Evolutionary conservation across 2,329 filamentous ascomycete species (phyloP).

Genomic region (Sporothrix dimorphospora): DNA sequence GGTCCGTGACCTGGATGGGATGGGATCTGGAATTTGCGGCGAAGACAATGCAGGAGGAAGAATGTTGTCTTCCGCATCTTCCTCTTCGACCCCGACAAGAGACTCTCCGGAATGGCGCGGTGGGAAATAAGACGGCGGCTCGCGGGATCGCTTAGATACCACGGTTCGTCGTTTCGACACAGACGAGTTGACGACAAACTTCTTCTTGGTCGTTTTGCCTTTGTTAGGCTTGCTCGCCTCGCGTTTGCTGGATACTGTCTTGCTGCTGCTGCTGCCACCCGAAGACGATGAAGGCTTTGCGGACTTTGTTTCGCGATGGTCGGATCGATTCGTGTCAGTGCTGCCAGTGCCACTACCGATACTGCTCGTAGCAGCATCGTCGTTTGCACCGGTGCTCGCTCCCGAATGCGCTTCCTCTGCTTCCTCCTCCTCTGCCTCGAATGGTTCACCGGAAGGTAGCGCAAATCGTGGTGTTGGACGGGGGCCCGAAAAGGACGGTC

Average conservation of each 20-base stretch:
- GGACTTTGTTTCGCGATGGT: background rate
- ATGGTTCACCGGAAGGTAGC: slow-evolving; percentile 51
- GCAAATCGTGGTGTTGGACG: slow-evolving; percentile 65
- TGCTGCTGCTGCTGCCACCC: slow-evolving; percentile 20
- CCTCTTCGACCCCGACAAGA: slow-evolving; percentile 22
- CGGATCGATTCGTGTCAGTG: background rate
- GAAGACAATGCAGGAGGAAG: background rate
- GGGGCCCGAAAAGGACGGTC: slow-evolving; percentile 48
- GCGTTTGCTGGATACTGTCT: slow-evolving; percentile 9
- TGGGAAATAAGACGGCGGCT: background rate
- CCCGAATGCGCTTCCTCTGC: slow-evolving; percentile 37
- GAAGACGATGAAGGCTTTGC: background rate
- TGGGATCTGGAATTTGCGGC: background rate
- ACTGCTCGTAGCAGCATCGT: slow-evolving; percentile 34
- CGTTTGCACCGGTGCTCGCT: slow-evolving; percentile 33
- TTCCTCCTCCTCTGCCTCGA: slow-evolving; percentile 42
- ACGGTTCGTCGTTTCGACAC: slow-evolving; percentile 51
- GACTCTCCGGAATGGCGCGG: slow-evolving; percentile 18
- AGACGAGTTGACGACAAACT: slow-evolving; percentile 49
- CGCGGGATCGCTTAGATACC: slow-evolving; percentile 46
- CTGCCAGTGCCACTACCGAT: background rate
- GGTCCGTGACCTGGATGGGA: background rate
- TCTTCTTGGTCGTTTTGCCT: slow-evolving; percentile 37
- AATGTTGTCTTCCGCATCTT: slow-evolving; percentile 3
- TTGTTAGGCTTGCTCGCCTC: background rate